These are phyloP conservation scores for Arthrobotrys entomopaga DNA, from an alignment of 2,329 filamentous ascomycete species.

Conservation along the genomic window DNA sequence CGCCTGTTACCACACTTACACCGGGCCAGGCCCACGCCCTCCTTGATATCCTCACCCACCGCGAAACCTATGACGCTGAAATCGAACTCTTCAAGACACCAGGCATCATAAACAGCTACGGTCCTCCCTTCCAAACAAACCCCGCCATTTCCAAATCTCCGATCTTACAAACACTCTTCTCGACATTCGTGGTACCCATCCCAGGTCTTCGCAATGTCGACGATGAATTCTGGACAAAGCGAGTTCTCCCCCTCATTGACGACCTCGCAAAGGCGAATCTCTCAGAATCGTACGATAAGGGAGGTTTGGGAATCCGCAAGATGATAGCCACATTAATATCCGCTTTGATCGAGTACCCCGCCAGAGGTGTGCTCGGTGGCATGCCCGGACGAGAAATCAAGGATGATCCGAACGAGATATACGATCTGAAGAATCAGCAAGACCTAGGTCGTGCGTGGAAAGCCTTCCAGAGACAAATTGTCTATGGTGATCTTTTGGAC, in stretches of 20 bases:
- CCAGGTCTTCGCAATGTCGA: slow-evolving; percentile 74
- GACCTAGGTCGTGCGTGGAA: slow-evolving; percentile 73
- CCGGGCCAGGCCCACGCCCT: slow-evolving; percentile 66
- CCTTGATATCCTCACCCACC: slow-evolving; percentile 71
- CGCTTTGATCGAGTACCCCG: slow-evolving; percentile 75
- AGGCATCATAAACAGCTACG: slow-evolving; percentile 73
- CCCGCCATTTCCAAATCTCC: slow-evolving; percentile 69
- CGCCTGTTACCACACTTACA: slow-evolving; percentile 60
- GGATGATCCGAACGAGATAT: slow-evolving; percentile 71
- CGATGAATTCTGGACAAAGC: slow-evolving; percentile 73
- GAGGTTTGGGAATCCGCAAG: slow-evolving; percentile 77
- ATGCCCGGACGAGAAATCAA: slow-evolving; percentile 63
- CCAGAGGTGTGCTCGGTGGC: slow-evolving; percentile 74
- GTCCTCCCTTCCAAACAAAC: slow-evolving; percentile 71
- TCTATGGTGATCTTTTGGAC: slow-evolving; percentile 76
- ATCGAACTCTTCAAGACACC: slow-evolving; percentile 77
- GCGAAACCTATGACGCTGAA: slow-evolving; percentile 71
- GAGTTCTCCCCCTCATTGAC: slow-evolving; percentile 70
- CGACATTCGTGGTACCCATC: slow-evolving; percentile 72
- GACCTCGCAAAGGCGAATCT: slow-evolving; percentile 75
- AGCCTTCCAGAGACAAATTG: slow-evolving; percentile 72
- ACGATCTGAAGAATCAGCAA: slow-evolving; percentile 60
- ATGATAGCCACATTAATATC: slow-evolving; percentile 78
- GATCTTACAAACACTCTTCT: slow-evolving; percentile 74
- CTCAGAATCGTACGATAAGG: slow-evolving; percentile 85